Evolutionary conservation across 805 yeast species (phyloP).

Genomic region (Metschnikowia reukaufii): DNA sequence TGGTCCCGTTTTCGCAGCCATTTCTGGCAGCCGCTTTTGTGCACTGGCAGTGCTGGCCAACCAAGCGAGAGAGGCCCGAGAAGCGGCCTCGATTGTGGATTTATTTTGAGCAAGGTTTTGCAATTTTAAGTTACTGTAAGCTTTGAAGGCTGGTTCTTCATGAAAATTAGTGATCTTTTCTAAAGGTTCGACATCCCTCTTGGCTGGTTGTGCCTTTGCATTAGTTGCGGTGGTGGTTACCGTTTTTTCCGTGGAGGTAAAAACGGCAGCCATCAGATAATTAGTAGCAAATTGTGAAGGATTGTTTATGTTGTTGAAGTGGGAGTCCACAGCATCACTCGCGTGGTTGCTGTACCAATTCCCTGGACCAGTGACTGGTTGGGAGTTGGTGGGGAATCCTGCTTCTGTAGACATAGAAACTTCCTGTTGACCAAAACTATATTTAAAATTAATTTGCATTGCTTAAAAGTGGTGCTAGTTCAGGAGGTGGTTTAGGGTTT

Average conservation of each 20-base stretch:
- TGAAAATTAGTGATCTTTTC: not conserved
- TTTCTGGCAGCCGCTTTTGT: not conserved
- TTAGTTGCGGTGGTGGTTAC: not conserved
- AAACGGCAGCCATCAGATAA: not conserved
- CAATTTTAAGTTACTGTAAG: not conserved
- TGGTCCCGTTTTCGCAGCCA: not conserved
- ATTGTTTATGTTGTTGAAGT: not conserved
- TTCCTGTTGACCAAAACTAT: too few species aligned
- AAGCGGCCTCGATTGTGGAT: not conserved
- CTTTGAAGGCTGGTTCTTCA: not conserved
- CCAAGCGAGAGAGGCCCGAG: not conserved
- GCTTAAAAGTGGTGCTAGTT: too few species aligned
- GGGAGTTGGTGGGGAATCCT: not conserved
- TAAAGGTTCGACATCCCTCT: not conserved
- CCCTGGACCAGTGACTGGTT: too few species aligned
- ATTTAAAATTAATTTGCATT: too few species aligned
- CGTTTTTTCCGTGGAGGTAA: not conserved
- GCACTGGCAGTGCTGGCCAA: too few species aligned
- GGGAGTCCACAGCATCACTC: not conserved
- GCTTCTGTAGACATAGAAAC: not conserved
- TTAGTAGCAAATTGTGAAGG: not conserved
- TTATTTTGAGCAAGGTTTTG: not conserved
- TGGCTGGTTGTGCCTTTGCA: not conserved
- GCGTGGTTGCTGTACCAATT: not conserved
- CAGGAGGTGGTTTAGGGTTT: too few species aligned